These are phyloP conservation scores for Fusarium anthophilum DNA, from an alignment of 2,329 filamentous ascomycete genomes.

Conservation along the genomic window DNA sequence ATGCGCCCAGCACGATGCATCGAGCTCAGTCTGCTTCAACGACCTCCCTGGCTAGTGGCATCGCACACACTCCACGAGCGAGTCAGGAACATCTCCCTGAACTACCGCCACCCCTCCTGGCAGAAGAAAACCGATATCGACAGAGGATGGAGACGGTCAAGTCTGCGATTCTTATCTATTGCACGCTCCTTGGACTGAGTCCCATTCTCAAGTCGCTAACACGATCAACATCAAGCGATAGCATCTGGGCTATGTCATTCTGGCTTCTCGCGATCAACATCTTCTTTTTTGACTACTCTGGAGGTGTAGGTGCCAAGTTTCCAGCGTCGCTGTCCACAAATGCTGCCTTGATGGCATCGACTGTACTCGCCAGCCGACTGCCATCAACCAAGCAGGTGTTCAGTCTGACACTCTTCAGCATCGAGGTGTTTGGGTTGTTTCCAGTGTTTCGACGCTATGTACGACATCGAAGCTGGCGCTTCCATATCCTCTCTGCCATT, in stretches of 20 bases:
- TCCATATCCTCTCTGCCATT: slow-evolving; percentile 80
- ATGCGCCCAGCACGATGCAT: slow-evolving; percentile 36
- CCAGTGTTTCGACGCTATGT: slow-evolving; percentile 96
- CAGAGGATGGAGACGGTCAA: slow-evolving; percentile 82
- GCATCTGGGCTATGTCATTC: slow-evolving; percentile 96
- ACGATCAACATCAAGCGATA: slow-evolving; percentile 88
- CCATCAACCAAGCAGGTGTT: slow-evolving; percentile 95
- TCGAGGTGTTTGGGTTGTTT: slow-evolving; percentile 96
- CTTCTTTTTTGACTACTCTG: slow-evolving; percentile 97
- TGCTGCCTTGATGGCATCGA: slow-evolving; percentile 94
- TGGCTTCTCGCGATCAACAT: slow-evolving; percentile 95
- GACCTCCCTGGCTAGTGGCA: slow-evolving; percentile 58
- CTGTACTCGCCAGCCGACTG: slow-evolving; percentile 89
- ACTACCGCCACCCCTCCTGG: slow-evolving; percentile 42
- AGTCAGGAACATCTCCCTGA: slow-evolving; percentile 46
- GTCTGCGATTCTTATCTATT: slow-evolving; percentile 92
- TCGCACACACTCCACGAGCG: slow-evolving; percentile 39
- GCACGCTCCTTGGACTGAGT: slow-evolving; percentile 87
- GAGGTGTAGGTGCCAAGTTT: slow-evolving; percentile 70
- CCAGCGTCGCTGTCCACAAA: slow-evolving; percentile 88
- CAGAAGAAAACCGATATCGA: slow-evolving; percentile 55
- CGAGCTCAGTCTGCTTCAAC: slow-evolving; percentile 65
- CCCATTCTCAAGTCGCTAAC: slow-evolving; percentile 98
- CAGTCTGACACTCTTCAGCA: slow-evolving; percentile 92
- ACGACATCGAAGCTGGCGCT: slow-evolving; percentile 80